Conservation (phyloP, 768 basidiomycete genomes). For the Mycena galericulata region DNA sequence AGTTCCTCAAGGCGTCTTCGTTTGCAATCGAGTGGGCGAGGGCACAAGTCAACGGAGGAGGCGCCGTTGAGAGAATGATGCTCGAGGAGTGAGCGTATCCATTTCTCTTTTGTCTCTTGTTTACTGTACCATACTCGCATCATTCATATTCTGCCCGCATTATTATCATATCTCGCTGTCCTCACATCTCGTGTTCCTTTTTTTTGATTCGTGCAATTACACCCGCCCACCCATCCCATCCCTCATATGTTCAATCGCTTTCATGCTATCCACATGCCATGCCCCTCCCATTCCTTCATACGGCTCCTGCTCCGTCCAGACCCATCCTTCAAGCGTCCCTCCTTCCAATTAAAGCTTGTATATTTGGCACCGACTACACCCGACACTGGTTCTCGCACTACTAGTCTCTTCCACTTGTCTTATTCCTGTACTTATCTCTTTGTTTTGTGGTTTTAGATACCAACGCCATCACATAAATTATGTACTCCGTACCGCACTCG, state of each 20-base stretch:
- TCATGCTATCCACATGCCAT: slow-evolving; percentile 31
- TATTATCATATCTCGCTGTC: slow-evolving; percentile 22
- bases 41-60: slow-evolving; percentile 55
- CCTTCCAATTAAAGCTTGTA: slow-evolving; percentile 8
- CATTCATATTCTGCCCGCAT: slow-evolving; percentile 19
- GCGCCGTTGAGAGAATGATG: slow-evolving; percentile 57
- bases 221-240: slow-evolving; percentile 13
- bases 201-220: slow-evolving; percentile 30
- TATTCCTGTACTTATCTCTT: slow-evolving; percentile 32
- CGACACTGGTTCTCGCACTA: neutral
- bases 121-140: slow-evolving; percentile 25
- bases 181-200: slow-evolving; percentile 13
- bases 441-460: slow-evolving; percentile 31
- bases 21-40: slow-evolving; percentile 85
- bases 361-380: slow-evolving; percentile 14
- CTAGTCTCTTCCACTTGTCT: slow-evolving; percentile 16
- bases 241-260: slow-evolving; percentile 29
- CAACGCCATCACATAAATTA: slow-evolving; percentile 32
- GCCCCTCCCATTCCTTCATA: slow-evolving; percentile 23
- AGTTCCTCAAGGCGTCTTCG: slow-evolving; percentile 92
- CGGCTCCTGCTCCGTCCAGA: neutral
- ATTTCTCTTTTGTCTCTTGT: slow-evolving; percentile 29
- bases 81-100: slow-evolving; percentile 53
- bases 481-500: slow-evolving; percentile 20
- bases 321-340: neutral